A percentile compares a stretch with the other conserved stretches of the same genome.
Evolutionary conservation across 768 basidiomycete genomes (phyloP).

Genomic region (Stropharia rugosoannulata): DNA sequence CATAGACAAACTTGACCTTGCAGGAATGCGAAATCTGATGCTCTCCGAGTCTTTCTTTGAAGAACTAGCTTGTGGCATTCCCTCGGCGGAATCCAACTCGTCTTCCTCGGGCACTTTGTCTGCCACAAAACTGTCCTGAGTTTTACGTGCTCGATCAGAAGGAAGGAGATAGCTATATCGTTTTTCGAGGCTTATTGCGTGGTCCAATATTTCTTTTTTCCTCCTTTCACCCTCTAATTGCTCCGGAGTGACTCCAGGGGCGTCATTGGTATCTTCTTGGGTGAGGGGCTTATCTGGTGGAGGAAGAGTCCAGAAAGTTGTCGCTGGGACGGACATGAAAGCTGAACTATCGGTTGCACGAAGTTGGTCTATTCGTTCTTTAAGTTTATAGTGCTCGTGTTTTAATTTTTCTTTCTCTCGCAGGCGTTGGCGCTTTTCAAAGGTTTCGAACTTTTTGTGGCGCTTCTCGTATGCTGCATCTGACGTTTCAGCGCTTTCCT

Average conservation of each 20-base stretch:
- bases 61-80: conserved; percentile 3
- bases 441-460: conserved; percentile 83
- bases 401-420: conserved; percentile 91
- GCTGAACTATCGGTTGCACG: conserved; percentile 68
- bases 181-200: conserved; percentile 63
- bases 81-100: conserved; percentile 19
- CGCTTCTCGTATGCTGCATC: conserved; percentile 81
- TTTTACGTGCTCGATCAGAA: conserved; percentile 49
- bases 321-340: conserved; percentile 62
- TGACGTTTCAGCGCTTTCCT: conserved; percentile 68
- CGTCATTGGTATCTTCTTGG: conserved; percentile 27
- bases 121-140: conserved; percentile 26
- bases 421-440: conserved; percentile 81
- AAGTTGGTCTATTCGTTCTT: conserved; percentile 85
- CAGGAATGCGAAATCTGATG: conserved; percentile 30
- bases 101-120: conserved; percentile 14
- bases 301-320: conserved; percentile 50
- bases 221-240: conserved; percentile 72
- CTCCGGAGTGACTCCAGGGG: conserved; percentile 32
- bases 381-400: conserved; percentile 90
- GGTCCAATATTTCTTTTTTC: conserved; percentile 69
- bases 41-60: conserved; percentile 28
- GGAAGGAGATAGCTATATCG: conserved; percentile 77
- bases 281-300: conserved; percentile 10
- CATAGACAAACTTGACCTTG: conserved; percentile 24